phyloP scores from a whole-genome alignment of 257 asterid species.

The Solanum pimpinellifolium region DNA sequence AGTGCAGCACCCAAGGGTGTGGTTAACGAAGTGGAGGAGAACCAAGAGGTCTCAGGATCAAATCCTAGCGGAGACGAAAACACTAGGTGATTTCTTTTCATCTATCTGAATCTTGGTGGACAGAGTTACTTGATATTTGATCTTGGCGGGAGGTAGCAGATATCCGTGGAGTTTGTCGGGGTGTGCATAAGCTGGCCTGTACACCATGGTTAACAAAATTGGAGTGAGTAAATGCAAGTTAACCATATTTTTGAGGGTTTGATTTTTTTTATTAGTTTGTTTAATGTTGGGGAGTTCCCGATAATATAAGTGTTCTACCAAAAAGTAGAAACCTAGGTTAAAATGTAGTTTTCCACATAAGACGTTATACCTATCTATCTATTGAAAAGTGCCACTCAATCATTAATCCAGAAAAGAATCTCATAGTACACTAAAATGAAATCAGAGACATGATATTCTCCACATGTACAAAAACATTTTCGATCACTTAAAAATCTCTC shows the following conservation, averaged over 20 bases:
- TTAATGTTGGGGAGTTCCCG: neutral
- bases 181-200: neutral
- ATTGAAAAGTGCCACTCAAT: neutral
- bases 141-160: neutral
- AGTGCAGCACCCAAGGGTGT: neutral
- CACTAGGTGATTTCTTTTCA: neutral
- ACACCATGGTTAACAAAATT: neutral
- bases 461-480: neutral
- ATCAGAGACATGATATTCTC: neutral
- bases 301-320: neutral
- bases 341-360: neutral
- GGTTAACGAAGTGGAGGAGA: neutral
- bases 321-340: neutral
- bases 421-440: neutral
- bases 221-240: neutral
- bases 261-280: neutral
- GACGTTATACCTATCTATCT: neutral
- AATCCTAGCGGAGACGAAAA: neutral
- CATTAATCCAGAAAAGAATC: neutral
- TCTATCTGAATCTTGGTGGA: neutral
- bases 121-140: neutral
- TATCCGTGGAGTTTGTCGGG: neutral
- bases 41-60: neutral
- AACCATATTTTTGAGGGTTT: neutral
- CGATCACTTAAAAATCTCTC: neutral